A percentile compares a stretch with the other conserved stretches of the same genome.
These are phyloP conservation scores for Carallia brachiata DNA, from an alignment of 345 rosid species.

Conservation along the genomic window DNA sequence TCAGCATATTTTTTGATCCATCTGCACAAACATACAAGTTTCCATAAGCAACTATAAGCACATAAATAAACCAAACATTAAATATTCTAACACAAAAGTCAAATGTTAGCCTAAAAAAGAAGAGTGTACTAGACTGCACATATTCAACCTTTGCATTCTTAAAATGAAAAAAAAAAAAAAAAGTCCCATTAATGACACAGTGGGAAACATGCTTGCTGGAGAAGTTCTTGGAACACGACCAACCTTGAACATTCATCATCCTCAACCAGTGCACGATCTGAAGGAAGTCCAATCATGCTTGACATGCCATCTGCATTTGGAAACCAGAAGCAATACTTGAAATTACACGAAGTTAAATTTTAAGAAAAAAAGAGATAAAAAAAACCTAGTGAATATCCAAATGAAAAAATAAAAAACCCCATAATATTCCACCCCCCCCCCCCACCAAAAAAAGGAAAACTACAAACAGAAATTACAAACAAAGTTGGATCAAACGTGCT, in stretches of 20 bases:
- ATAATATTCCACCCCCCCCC: no score
- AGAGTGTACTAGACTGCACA: no score
- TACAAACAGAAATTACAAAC: not conserved
- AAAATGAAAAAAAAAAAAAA: not conserved
- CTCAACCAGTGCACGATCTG: constrained; percentile 78
- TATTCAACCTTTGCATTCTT: not conserved
- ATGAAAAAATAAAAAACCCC: not conserved
- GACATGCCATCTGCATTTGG: constrained; percentile 59
- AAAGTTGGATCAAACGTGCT: not conserved
- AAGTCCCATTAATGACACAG: not conserved
- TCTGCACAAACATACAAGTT: constrained; percentile 34
- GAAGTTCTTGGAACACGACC: constrained; percentile 6
- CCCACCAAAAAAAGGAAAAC: not conserved
- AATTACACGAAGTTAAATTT: not conserved
- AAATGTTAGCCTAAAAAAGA: no score
- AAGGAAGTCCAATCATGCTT: constrained; percentile 88
- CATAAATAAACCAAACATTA: not conserved
- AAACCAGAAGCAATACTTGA: constrained; percentile 6
- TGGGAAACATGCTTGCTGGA: not conserved
- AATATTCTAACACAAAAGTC: no score
- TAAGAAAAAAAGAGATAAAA: not conserved
- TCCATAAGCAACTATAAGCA: constrained; percentile 3
- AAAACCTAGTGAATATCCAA: not conserved
- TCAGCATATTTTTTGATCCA: constrained; percentile 73
- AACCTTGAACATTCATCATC: constrained; percentile 88